Percentiles rank a stretch among this genome's conserved stretches.
These are phyloP conservation scores for Boletales sp. DNA, from an alignment of 768 basidiomycete species.

Conservation along the genomic window DNA sequence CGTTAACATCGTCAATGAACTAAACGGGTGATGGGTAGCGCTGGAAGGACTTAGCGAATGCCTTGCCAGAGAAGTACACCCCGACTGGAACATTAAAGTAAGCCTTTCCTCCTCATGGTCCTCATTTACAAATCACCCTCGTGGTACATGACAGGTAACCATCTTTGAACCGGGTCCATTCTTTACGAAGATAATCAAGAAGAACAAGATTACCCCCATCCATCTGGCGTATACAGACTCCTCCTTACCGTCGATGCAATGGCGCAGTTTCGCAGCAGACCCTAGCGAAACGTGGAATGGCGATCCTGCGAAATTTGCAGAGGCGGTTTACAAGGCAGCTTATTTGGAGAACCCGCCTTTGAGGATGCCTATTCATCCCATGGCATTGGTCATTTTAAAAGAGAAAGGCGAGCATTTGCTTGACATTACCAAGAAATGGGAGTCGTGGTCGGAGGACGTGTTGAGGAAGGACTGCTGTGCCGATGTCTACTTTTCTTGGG, in stretches of 20 bases:
- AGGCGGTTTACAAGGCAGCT: slow-evolving; percentile 2
- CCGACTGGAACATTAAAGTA: slow-evolving; percentile 25
- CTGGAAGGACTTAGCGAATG: slow-evolving; percentile 17
- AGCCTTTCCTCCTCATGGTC: neutral
- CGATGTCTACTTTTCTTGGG: too few relatives aligned
- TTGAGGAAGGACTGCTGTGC: neutral
- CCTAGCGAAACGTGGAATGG: neutral
- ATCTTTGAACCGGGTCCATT: slow-evolving; percentile 2
- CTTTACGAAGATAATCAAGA: neutral
- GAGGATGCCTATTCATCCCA: slow-evolving; percentile 8
- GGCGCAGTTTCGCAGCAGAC: neutral
- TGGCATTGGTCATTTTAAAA: neutral
- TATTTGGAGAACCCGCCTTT: slow-evolving; percentile 14
- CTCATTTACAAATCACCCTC: too few relatives aligned
- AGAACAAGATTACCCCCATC: neutral
- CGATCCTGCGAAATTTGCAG: slow-evolving; percentile 16
- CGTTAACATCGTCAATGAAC: too few relatives aligned
- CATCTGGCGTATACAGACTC: slow-evolving; percentile 15
- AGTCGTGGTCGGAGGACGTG: slow-evolving; percentile 17
- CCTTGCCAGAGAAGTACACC: slow-evolving; percentile 13
- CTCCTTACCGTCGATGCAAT: neutral
- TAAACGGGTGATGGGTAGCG: neutral
- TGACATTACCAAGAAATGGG: slow-evolving; percentile 16
- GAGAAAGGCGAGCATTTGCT: slow-evolving; percentile 2
- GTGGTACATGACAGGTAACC: neutral